phyloP scores from a whole-genome alignment of 768 basidiomycete species.

The Leccinum subgranulosum region DNA sequence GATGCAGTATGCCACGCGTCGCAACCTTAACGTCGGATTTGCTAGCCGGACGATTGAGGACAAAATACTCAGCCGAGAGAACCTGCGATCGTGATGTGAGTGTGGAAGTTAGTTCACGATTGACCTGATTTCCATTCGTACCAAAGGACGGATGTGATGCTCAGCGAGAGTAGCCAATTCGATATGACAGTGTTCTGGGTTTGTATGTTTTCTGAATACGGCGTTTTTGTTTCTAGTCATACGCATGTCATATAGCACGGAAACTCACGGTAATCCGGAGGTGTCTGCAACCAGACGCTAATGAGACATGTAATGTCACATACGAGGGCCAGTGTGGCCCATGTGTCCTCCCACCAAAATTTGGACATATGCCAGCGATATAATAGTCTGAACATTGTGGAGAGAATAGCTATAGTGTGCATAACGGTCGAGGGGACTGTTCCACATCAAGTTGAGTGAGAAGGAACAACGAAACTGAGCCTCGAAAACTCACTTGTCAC shows the following conservation, averaged over 20 bases:
- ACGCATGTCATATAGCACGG: not conserved
- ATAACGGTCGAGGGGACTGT: constrained; percentile 16
- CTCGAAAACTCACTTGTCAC: constrained; percentile 12
- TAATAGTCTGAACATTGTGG: constrained; percentile 16
- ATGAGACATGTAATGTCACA: constrained; percentile 19
- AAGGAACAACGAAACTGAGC: not conserved
- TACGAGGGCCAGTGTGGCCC: constrained; percentile 24
- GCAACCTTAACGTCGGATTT: constrained; percentile 8
- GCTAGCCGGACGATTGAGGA: constrained; percentile 24
- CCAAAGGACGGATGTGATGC: constrained; percentile 21
- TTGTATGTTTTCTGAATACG: not conserved
- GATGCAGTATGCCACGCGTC: constrained; percentile 14
- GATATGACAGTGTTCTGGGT: not conserved
- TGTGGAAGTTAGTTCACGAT: not conserved
- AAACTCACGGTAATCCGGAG: constrained; percentile 8
- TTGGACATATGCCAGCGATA: constrained; percentile 19
- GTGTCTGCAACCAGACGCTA: constrained; percentile 17
- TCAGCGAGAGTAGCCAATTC: constrained; percentile 19
- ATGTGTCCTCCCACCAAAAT: constrained; percentile 29
- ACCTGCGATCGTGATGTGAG: constrained; percentile 10
- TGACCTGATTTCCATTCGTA: constrained; percentile 4
- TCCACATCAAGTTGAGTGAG: not conserved
- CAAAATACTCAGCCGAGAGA: constrained; percentile 27
- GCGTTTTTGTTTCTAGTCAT: not conserved
- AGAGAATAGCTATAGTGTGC: constrained; percentile 18